phyloP scores from a whole-genome alignment of 768 basidiomycete genomes.

The Kwoniella dejecticola region DNA sequence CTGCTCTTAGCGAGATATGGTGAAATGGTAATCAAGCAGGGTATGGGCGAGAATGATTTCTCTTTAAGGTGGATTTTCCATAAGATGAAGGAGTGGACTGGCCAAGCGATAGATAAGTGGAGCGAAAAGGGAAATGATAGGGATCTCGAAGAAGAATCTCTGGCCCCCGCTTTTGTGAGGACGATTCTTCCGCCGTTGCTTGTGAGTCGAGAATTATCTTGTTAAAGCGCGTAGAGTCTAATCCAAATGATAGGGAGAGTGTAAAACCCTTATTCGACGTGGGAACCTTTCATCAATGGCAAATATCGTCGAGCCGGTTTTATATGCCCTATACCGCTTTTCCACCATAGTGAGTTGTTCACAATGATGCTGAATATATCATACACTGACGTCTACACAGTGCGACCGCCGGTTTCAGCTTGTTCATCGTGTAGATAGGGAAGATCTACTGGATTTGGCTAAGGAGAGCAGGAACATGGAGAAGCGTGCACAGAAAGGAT shows the following conservation, averaged over 20 bases:
- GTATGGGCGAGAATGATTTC: constrained; percentile 17
- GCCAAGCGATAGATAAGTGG: constrained; percentile 17
- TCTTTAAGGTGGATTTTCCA: constrained; percentile 17
- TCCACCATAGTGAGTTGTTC: constrained; percentile 17
- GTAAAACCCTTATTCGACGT: background rate
- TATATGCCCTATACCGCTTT: constrained; percentile 22
- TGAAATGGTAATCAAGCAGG: constrained; percentile 9
- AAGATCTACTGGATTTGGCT: constrained; percentile 13
- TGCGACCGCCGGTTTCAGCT: constrained; percentile 13
- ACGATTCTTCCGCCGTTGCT: constrained; percentile 8
- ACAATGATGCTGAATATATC: background rate
- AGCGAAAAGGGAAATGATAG: background rate
- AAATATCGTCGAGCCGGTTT: constrained; percentile 10
- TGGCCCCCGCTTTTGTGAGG: constrained; percentile 8
- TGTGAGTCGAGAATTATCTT: constrained; percentile 2
- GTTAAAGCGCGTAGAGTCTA: background rate
- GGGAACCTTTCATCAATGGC: background rate
- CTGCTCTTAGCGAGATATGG: constrained; percentile 31
- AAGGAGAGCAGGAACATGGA: constrained; percentile 10
- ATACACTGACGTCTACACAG: background rate
- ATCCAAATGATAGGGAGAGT: background rate
- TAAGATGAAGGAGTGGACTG: constrained; percentile 19
- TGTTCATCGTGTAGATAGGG: background rate
- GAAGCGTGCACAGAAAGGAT: constrained; percentile 1
- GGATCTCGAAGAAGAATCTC: constrained; percentile 16